Conservation (phyloP, 1,284 basidiomycete species). For the Papiliotrema terrestris region DNA sequence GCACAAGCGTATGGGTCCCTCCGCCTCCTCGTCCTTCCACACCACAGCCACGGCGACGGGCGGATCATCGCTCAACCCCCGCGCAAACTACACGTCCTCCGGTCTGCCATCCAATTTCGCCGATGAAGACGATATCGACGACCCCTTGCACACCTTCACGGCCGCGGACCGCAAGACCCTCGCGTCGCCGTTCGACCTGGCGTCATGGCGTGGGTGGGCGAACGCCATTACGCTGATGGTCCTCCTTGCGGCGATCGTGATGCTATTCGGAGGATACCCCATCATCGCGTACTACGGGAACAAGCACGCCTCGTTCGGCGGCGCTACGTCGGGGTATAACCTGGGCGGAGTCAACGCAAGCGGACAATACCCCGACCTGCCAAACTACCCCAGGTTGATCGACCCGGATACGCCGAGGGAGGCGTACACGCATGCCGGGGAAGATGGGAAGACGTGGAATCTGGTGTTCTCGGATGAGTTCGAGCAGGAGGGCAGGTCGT, state of each 20-base stretch:
- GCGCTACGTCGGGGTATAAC: conserved; percentile 54
- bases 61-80: not conserved
- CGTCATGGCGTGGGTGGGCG: conserved; percentile 43
- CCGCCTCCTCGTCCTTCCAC: not conserved
- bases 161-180: conserved; percentile 31
- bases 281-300: conserved; percentile 60
- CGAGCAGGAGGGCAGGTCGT: conserved; percentile 59
- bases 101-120: conserved; percentile 6
- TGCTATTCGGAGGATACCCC: conserved; percentile 75
- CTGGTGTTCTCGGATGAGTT: conserved; percentile 88
- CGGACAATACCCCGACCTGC: conserved; percentile 59
- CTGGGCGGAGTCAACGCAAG: conserved; percentile 71
- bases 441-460: conserved; percentile 62
- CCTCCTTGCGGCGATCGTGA: conserved; percentile 52
- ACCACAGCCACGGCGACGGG: not conserved
- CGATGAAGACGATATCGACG: conserved; percentile 50
- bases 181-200: conserved; percentile 48
- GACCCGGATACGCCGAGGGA: conserved; percentile 63
- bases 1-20: not conserved
- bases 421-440: conserved; percentile 61
- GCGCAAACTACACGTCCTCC: not conserved
- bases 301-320: conserved; percentile 27
- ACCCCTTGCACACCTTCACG: conserved; percentile 58
- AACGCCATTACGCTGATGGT: conserved; percentile 57
- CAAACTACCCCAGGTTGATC: conserved; percentile 61